Conservation (phyloP, 345 rosid species). For the Firmiana major region DNA sequence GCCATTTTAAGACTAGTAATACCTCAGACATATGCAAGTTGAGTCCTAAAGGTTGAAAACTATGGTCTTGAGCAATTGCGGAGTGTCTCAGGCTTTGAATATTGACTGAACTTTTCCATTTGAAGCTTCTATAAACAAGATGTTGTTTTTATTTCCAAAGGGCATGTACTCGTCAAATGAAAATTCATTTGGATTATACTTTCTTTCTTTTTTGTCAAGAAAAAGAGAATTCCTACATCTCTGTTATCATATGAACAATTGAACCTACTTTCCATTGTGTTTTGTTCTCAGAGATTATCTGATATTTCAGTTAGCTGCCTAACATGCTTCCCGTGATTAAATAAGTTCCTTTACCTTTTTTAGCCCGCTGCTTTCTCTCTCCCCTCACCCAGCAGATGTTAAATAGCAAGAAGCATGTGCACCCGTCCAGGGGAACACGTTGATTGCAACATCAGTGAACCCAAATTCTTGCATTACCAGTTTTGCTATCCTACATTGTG, state of each 20-base stretch:
- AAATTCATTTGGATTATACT: neutral
- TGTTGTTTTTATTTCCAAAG: neutral
- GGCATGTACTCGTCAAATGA: neutral
- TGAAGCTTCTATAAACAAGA: neutral
- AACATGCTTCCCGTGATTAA: neutral
- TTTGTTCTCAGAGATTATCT: neutral
- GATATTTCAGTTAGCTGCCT: neutral
- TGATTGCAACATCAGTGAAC: too few relatives aligned
- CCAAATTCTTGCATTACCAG: too few relatives aligned
- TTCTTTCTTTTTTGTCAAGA: too few relatives aligned
- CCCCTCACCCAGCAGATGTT: too few relatives aligned
- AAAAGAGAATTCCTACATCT: neutral
- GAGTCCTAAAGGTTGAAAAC: neutral
- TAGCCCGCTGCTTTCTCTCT: neutral
- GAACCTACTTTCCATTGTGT: neutral
- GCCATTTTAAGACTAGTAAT: neutral
- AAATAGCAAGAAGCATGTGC: too few relatives aligned
- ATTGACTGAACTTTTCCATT: neutral
- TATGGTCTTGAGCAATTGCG: neutral
- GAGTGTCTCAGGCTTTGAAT: neutral
- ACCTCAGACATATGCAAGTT: neutral
- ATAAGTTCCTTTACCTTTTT: neutral
- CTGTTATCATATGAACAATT: neutral
- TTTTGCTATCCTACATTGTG: too few relatives aligned
- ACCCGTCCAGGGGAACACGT: too few relatives aligned